These are phyloP conservation scores for Fusarium sambucinum DNA, from an alignment of 2,329 filamentous ascomycete genomes.

Conservation along the genomic window DNA sequence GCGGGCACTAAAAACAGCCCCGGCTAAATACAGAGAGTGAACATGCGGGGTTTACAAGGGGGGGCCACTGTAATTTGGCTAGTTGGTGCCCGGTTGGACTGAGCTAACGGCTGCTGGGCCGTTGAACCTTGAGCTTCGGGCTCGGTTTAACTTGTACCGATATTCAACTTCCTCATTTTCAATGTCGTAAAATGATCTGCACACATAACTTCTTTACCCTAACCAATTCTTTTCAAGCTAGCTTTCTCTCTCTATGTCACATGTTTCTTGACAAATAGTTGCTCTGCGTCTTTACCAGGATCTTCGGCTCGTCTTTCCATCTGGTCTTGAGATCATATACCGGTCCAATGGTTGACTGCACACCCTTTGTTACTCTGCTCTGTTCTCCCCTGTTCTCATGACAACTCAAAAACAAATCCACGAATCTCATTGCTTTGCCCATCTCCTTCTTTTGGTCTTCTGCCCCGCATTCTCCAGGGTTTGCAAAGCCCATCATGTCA, in stretches of 20 bases:
- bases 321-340: neutral
- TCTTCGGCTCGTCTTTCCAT: constrained; percentile 45
- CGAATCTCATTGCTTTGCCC: constrained; percentile 33
- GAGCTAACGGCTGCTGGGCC: constrained; percentile 9
- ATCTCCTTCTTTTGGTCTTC: constrained; percentile 18
- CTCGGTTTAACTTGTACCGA: constrained; percentile 18
- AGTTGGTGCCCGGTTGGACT: neutral
- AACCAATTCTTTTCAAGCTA: neutral
- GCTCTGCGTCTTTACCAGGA: constrained; percentile 36
- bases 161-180: neutral
- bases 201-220: neutral
- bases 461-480: constrained; percentile 43
- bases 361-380: neutral
- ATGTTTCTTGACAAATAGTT: neutral
- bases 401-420: constrained; percentile 33
- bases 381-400: constrained; percentile 9
- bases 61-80: constrained; percentile 2
- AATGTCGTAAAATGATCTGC: neutral
- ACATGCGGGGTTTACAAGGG: constrained; percentile 25
- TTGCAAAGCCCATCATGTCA: constrained; percentile 26
- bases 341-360: constrained; percentile 10
- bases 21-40: constrained; percentile 39
- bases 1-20: constrained; percentile 17
- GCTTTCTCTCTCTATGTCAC: neutral
- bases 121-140: neutral